Evolutionary conservation across 768 basidiomycete genomes (phyloP), one percentile per base, ranked within the genome.

Genomic region (Suillus hirtellus): DNA sequence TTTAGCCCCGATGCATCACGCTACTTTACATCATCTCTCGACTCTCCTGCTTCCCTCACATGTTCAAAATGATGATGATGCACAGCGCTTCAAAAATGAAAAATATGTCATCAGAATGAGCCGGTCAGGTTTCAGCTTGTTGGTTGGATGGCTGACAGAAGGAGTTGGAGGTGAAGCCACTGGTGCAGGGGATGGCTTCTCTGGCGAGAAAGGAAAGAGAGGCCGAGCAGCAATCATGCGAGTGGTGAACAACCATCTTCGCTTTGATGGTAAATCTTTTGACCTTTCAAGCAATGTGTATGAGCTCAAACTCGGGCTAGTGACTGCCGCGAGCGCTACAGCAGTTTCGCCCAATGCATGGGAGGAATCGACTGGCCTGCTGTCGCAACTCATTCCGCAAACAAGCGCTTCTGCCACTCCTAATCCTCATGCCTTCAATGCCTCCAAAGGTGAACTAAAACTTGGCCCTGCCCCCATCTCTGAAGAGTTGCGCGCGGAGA

Each of bases 61-160:
- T 74, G 89, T 96, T 38, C 86, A 90, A 64, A 89, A 86, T 60
- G 93, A 94, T 69, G 87, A 93, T 59, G 73, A 89, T 10, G 95
- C 93, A 0, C 89, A 92, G 72, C 85, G 92, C 10, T 95, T 96
- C 70, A 83, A 93, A 62, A 88, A 87, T 56, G 94, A 97, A 75
- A 95, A 95, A 75, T 99, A 98, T 76, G 85, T 86, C 40, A 83
- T 99, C 59, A 85, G 86, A 47, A 92, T 99, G 86, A 93, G 92
- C 61, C 86, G 93, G 34, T 95, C 95, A 43, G 93, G 95, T 8
- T 96, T 97, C 72, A 86, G 90, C 50, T 85, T 99, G 35, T 81
- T 99, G 9, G 83, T 99, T 2, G 96, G 96, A 37, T 99, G 97
- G 97, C 78, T 99, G 62, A 97, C 94, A 27, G 96, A 98, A 73